Conservation (phyloP, 176 grass and related monocot genomes). For the Pharus latifolius region DNA sequence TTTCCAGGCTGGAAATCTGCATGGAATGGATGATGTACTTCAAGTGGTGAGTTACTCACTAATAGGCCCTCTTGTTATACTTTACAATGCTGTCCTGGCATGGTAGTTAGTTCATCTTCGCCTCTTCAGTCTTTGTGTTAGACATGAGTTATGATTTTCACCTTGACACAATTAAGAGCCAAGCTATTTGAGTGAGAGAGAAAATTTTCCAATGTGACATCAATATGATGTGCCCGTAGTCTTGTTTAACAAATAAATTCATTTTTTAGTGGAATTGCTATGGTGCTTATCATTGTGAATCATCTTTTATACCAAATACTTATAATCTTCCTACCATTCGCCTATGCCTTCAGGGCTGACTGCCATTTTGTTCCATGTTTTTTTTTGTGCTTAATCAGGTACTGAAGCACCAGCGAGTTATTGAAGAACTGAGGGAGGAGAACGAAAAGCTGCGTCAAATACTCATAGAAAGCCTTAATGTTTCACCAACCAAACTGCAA, state of each 20-base stretch:
- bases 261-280: not conserved
- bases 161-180: too few species aligned
- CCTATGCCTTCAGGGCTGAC: not conserved
- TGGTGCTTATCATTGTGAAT: not conserved
- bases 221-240: not conserved
- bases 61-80: not conserved
- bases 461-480: constrained; percentile 68
- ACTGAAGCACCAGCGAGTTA: constrained; percentile 67
- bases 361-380: not conserved
- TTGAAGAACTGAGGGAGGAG: constrained; percentile 62
- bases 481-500: constrained; percentile 53
- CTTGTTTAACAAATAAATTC: not conserved
- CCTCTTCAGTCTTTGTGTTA: not conserved
- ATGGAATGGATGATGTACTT: constrained; percentile 47
- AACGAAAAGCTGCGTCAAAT: constrained; percentile 63
- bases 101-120: not conserved
- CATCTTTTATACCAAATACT: not conserved
- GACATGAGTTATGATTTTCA: not conserved
- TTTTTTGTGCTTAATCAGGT: constrained; percentile 37
- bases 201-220: not conserved
- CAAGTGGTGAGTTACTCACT: constrained; percentile 55
- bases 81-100: not conserved
- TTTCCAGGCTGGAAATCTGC: constrained; percentile 48
- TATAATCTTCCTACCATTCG: not conserved
- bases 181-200: too few species aligned